phyloP scores from a whole-genome alignment of 2,329 filamentous ascomycete genomes.

The Arthrobotrys musiformis region DNA sequence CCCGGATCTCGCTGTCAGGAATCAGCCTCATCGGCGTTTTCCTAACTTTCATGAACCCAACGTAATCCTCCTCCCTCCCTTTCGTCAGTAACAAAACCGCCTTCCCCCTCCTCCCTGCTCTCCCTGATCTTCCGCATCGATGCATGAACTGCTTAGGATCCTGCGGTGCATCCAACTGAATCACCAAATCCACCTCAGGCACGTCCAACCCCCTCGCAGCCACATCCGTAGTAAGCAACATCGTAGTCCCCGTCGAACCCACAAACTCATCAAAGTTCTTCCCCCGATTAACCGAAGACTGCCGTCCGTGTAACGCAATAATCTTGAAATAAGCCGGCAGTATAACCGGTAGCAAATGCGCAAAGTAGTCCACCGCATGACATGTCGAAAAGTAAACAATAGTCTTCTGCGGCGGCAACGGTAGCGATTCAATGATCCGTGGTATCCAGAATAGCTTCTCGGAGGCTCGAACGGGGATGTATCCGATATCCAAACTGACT shows the following conservation, averaged over 20 bases:
- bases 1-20: slow-evolving; percentile 58
- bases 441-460: slow-evolving; percentile 72
- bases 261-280: slow-evolving; percentile 87
- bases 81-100: slow-evolving; percentile 87
- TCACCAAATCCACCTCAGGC: slow-evolving; percentile 87
- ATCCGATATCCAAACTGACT: slow-evolving; percentile 90
- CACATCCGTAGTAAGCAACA: slow-evolving; percentile 92
- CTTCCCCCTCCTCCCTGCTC: slow-evolving; percentile 88
- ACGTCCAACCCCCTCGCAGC: slow-evolving; percentile 92
- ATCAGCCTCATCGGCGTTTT: slow-evolving; percentile 78
- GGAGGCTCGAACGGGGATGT: slow-evolving; percentile 77
- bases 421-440: slow-evolving; percentile 66
- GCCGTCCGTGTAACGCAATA: slow-evolving; percentile 89
- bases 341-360: slow-evolving; percentile 78
- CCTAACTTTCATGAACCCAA: slow-evolving; percentile 84
- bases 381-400: slow-evolving; percentile 96
- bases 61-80: slow-evolving; percentile 87
- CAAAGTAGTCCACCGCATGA: slow-evolving; percentile 93
- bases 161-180: slow-evolving; percentile 82
- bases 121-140: slow-evolving; percentile 86
- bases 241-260: slow-evolving; percentile 76
- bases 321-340: slow-evolving; percentile 76
- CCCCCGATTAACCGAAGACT: slow-evolving; percentile 84
- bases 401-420: slow-evolving; percentile 79
- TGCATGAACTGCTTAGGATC: slow-evolving; percentile 98